These are phyloP conservation scores for Graphilbum ipis-grandicollis DNA, from an alignment of 2,329 filamentous ascomycete genomes.

Conservation along the genomic window DNA sequence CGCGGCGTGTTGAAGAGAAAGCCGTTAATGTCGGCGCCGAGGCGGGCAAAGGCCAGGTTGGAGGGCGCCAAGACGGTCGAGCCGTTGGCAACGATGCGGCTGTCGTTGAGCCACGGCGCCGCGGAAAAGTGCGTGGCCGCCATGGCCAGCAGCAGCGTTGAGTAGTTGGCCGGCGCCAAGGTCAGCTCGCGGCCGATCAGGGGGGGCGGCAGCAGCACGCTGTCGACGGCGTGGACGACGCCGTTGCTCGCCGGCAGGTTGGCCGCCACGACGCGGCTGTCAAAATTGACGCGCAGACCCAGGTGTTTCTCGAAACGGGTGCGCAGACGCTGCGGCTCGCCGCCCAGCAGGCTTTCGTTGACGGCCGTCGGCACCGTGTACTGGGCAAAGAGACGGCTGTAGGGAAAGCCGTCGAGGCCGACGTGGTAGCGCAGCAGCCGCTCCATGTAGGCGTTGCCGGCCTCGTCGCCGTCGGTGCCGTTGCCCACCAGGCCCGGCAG, in stretches of 20 bases:
- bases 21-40: constrained; percentile 57
- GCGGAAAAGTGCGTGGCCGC: constrained; percentile 56
- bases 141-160: constrained; percentile 59
- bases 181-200: constrained; percentile 31
- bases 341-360: constrained; percentile 40
- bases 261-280: constrained; percentile 48
- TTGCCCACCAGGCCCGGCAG: constrained; percentile 23
- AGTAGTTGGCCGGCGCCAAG: constrained; percentile 60
- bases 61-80: constrained; percentile 67
- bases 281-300: constrained; percentile 61
- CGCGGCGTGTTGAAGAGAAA: constrained; percentile 67
- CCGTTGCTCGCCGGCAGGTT: constrained; percentile 70
- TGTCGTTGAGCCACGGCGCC: constrained; percentile 40
- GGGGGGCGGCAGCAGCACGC: constrained; percentile 61
- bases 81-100: constrained; percentile 35
- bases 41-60: constrained; percentile 62
- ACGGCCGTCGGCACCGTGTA: constrained; percentile 61
- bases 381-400: constrained; percentile 44
- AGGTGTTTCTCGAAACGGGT: constrained; percentile 38
- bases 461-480: too few species aligned
- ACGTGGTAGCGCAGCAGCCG: constrained; percentile 61
- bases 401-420: constrained; percentile 47
- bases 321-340: constrained; percentile 54
- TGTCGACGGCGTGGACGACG: constrained; percentile 61
- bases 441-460: constrained; percentile 53